These are phyloP conservation scores for Aspergillus sp. DNA, from an alignment of 2,329 filamentous ascomycete genomes.

Conservation along the genomic window DNA sequence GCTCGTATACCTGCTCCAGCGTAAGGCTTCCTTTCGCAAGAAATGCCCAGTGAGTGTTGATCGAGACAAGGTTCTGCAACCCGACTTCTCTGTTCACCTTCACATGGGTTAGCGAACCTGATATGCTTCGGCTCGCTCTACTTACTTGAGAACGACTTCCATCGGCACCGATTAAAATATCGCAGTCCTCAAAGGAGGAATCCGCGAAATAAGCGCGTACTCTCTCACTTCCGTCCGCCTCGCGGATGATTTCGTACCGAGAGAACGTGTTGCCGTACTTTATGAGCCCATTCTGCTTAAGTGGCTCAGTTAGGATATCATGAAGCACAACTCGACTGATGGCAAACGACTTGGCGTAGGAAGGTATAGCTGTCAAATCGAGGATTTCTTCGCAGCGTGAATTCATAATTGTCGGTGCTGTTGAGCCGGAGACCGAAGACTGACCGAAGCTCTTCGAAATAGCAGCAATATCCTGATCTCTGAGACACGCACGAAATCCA, in stretches of 20 bases:
- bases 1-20: not conserved
- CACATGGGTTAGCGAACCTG: too few relatives aligned
- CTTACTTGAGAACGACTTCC: not conserved
- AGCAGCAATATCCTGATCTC: not conserved
- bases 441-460: not conserved
- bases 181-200: not conserved
- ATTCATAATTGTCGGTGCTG: not conserved
- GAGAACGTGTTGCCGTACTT: not conserved
- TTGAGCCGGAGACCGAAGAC: not conserved
- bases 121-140: not conserved
- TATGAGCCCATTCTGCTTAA: not conserved
- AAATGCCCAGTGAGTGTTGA: not conserved
- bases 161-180: not conserved
- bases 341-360: not conserved
- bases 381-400: not conserved
- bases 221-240: not conserved
- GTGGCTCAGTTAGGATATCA: not conserved
- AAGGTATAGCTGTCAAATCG: slow-evolving; percentile 1
- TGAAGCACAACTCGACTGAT: not conserved
- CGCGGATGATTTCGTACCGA: not conserved
- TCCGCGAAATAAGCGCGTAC: not conserved
- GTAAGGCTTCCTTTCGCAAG: not conserved
- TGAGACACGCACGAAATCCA: not conserved
- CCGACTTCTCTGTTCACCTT: not conserved
- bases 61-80: not conserved